Evolutionary conservation across 1,139 yeast genomes (phyloP), one percentile per base, ranked within the genome.

Genomic region (Yamadazyma conglobata): DNA sequence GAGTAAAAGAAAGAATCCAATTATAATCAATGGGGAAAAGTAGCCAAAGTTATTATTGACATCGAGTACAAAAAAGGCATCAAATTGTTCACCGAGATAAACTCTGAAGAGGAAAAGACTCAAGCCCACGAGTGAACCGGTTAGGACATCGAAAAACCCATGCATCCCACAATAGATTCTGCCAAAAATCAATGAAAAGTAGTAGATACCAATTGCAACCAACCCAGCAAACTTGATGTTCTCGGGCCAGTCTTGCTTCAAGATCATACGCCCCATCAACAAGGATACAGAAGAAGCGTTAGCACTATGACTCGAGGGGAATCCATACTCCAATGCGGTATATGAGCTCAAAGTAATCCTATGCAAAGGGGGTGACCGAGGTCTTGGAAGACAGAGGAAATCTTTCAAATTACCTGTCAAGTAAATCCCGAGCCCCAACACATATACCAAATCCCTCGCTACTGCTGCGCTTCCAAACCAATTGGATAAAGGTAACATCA

Each of bases 121-220:
- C 0, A 60, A 33, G 0, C 98, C 98, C 16, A 87, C 64, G 0
- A 70, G 0, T 0, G 77, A 59, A 3, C 98, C 98, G 8, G 75
- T 58, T 2, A 64, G 32, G 4, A 91, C 66, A 53, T 91, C 98
- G 19, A 85, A 59, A 39, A 85, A 75, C 2, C 98, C 98, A 57
- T 91, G 98, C 98, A 91, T 91, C 4, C 98, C 98, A 55, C 96
- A 89, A 58, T 91, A 91, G 6, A 91, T 54, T 34, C 98, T 66
- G 17, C 98, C 98, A 40, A 77, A 56, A 1, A 85, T 74, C 40
- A 91, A 64, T 8, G 93, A 78, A 15, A 66, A 39, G 48, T 79
- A 82, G 52, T 89, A 88, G 8, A 42, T 22, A 3, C 18, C 24
- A 4, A 33, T 30, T 21, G 27, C 31, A 2, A 31, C 19, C 10